phyloP scores from a whole-genome alignment of 768 basidiomycete genomes.

The Mycena rebaudengoi region DNA sequence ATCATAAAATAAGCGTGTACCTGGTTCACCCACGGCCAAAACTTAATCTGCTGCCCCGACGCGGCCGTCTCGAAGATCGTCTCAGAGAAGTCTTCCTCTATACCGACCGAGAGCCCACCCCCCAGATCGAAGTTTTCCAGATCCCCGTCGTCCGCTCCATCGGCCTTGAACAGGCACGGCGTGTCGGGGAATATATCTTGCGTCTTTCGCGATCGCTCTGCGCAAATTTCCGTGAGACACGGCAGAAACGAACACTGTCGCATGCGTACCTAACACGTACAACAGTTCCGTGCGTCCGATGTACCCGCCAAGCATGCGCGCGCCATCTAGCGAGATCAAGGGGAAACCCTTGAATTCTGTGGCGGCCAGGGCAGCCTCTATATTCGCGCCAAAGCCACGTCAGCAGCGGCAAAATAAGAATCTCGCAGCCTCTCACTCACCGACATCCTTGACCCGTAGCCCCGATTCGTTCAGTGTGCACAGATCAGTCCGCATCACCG shows the following conservation, averaged over 20 bases:
- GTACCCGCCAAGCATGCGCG: constrained; percentile 79
- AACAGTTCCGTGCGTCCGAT: constrained; percentile 87
- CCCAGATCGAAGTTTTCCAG: constrained; percentile 58
- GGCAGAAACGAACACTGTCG: not conserved
- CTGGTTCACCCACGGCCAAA: constrained; percentile 96
- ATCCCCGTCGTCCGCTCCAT: constrained; percentile 52
- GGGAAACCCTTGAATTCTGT: constrained; percentile 93
- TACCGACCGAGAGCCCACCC: constrained; percentile 60
- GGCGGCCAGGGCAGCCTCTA: constrained; percentile 76
- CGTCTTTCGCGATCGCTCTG: constrained; percentile 78
- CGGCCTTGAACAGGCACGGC: constrained; percentile 73
- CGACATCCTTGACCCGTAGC: constrained; percentile 79
- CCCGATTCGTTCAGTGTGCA: constrained; percentile 77
- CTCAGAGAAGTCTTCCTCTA: constrained; percentile 73
- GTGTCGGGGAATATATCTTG: constrained; percentile 71
- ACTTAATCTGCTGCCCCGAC: constrained; percentile 60
- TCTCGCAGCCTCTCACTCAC: constrained; percentile 57
- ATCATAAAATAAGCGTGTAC: constrained; percentile 48
- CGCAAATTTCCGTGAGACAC: constrained; percentile 7
- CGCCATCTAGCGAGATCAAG: constrained; percentile 72
- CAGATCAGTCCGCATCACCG: constrained; percentile 89
- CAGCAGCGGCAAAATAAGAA: not conserved
- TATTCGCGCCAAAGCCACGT: constrained; percentile 10
- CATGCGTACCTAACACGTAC: constrained; percentile 82
- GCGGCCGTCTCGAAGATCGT: constrained; percentile 71